Percentiles rank a stretch among this genome's conserved stretches.
These are phyloP conservation scores for Tilletia walkeri DNA, from an alignment of 1,284 basidiomycete species.

Conservation along the genomic window DNA sequence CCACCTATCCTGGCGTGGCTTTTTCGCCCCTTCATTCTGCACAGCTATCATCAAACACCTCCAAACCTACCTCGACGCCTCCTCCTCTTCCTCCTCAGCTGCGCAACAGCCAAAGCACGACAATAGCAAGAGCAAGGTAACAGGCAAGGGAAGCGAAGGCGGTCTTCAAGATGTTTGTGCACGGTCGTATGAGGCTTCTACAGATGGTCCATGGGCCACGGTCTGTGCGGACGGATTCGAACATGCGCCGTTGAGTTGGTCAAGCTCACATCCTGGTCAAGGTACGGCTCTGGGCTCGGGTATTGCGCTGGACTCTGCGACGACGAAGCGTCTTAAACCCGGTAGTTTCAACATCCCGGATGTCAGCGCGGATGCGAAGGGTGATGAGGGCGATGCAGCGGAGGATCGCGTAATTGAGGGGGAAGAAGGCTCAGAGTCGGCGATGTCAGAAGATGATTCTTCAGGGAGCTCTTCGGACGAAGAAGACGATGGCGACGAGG, in stretches of 20 bases:
- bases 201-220: not conserved
- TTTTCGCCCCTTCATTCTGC: not conserved
- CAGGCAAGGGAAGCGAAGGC: not conserved
- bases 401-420: not conserved
- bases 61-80: not conserved
- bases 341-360: not conserved
- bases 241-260: conserved; percentile 10
- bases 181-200: not conserved
- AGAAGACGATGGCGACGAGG: not conserved
- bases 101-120: not conserved
- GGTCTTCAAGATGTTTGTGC: not conserved
- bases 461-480: not conserved
- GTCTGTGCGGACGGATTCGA: conserved; percentile 2
- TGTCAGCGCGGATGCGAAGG: not conserved
- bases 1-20: not conserved
- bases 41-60: not conserved
- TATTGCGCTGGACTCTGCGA: not conserved
- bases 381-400: not conserved
- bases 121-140: not conserved
- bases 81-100: not conserved
- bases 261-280: conserved; percentile 1
- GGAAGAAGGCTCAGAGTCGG: not conserved
- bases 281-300: conserved; percentile 8
- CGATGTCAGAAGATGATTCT: not conserved
- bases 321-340: not conserved